Conservation (phyloP, 306 rosid genomes). For the Neltuma alba region DNA sequence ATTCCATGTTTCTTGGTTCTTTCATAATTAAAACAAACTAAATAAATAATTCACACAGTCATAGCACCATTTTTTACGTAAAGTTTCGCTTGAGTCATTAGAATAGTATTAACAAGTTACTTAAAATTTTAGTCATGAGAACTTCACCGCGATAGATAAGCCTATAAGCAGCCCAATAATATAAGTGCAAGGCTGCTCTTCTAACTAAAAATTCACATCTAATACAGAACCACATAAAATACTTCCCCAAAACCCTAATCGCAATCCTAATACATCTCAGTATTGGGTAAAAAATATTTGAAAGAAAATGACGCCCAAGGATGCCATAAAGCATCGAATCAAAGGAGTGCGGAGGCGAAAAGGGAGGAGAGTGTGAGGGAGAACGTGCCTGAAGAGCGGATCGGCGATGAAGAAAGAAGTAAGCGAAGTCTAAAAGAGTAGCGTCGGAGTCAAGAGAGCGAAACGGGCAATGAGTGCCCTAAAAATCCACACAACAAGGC, state of each 20-base stretch:
- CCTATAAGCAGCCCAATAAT: background rate
- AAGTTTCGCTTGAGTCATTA: constrained; percentile 1
- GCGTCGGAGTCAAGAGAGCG: constrained; percentile 48
- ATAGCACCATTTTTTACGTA: constrained; percentile 11
- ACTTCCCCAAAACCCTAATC: background rate
- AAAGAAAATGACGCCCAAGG: constrained; percentile 6
- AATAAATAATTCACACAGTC: background rate
- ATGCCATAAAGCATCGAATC: constrained; percentile 26
- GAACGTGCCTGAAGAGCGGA: constrained; percentile 49
- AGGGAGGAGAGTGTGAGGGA: background rate
- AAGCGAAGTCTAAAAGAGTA: background rate
- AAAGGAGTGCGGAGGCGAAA: background rate
- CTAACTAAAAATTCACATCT: background rate
- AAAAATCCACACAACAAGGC: constrained; percentile 18
- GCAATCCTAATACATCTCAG: background rate
- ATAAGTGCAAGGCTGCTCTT: background rate
- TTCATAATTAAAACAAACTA: background rate
- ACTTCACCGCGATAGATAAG: background rate
- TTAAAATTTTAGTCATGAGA: constrained; percentile 6
- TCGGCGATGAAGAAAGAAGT: constrained; percentile 28
- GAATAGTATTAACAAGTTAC: background rate
- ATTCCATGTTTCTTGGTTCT: constrained; percentile 4
- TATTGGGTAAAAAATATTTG: background rate
- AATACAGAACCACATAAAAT: background rate
- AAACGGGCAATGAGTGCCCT: constrained; percentile 41